These are phyloP conservation scores for Turnera subulata DNA, from an alignment of 345 rosid species.

Conservation along the genomic window DNA sequence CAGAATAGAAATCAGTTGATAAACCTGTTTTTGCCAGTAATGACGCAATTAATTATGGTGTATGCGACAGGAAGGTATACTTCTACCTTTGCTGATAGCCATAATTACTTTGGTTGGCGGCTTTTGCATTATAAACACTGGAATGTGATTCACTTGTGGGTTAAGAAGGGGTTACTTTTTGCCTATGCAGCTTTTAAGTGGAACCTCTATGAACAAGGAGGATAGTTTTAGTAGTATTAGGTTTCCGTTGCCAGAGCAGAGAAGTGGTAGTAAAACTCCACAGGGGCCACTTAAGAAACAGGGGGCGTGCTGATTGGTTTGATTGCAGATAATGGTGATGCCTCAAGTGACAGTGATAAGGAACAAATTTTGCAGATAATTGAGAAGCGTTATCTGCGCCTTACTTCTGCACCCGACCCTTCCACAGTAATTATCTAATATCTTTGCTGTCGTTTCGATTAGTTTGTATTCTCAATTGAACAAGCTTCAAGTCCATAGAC, in stretches of 20 bases:
- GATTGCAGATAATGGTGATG: conserved; percentile 53
- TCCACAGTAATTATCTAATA: conserved; percentile 59
- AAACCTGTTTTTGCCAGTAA: conserved; percentile 36
- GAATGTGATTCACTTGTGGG: too few relatives aligned
- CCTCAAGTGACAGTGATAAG: conserved; percentile 94
- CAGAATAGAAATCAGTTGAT: conserved; percentile 55
- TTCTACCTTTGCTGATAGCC: neutral
- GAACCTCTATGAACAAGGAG: conserved; percentile 44
- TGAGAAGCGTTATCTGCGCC: conserved; percentile 96
- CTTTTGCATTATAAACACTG: neutral
- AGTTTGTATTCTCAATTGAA: neutral
- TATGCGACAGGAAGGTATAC: conserved; percentile 62
- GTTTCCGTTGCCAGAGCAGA: conserved; percentile 42
- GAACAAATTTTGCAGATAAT: conserved; percentile 81
- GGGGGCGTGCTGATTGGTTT: conserved; percentile 46
- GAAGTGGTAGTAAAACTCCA: conserved; percentile 41
- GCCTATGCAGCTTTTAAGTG: conserved; percentile 40
- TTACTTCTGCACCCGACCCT: conserved; percentile 99
- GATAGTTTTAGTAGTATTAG: conserved; percentile 39
- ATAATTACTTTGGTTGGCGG: neutral
- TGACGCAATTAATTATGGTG: conserved; percentile 50
- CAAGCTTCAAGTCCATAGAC: neutral
- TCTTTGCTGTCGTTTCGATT: conserved; percentile 9
- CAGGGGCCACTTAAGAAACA: conserved; percentile 81
- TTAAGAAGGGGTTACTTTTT: conserved; percentile 8